Evolutionary conservation across 2,329 filamentous ascomycete species (phyloP).

Genomic region (Alternaria rosae): DNA sequence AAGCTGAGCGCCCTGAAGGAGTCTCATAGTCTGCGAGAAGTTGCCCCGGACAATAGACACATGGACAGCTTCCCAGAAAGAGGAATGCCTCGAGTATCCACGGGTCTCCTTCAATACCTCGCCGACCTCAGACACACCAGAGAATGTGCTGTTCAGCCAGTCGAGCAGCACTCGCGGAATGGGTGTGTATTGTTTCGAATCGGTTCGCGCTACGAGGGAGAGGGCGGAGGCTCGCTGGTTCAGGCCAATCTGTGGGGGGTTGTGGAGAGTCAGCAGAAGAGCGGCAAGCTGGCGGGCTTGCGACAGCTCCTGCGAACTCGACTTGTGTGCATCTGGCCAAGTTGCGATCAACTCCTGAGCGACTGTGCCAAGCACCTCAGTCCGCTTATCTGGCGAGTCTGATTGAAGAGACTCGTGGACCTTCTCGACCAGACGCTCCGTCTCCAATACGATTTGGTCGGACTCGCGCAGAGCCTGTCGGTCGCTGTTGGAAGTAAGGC

Average conservation of each 20-base stretch:
- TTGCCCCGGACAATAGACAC: constrained; percentile 76
- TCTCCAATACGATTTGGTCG: constrained; percentile 74
- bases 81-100: constrained; percentile 75
- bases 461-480: constrained; percentile 71
- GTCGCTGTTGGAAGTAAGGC: constrained; percentile 65
- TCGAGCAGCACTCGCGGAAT: constrained; percentile 81
- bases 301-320: constrained; percentile 61
- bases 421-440: constrained; percentile 70
- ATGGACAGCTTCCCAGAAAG: constrained; percentile 86
- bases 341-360: constrained; percentile 39
- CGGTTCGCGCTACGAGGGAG: constrained; percentile 33
- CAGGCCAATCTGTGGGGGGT: constrained; percentile 52
- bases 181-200: constrained; percentile 51
- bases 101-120: constrained; percentile 70
- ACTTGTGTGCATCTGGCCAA: constrained; percentile 62
- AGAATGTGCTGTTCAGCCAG: constrained; percentile 81
- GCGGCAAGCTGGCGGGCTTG: constrained; percentile 83
- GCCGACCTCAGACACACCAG: constrained; percentile 70
- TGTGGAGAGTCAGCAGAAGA: constrained; percentile 80
- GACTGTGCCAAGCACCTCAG: constrained; percentile 34
- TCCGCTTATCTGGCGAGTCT: constrained; percentile 42
- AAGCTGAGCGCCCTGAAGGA: constrained; percentile 81
- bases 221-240: constrained; percentile 33
- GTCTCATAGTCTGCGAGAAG: constrained; percentile 68
- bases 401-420: constrained; percentile 45